These are phyloP conservation scores for Trichoderma atrobrunneum DNA, from an alignment of 2,329 filamentous ascomycete genomes.

Conservation along the genomic window DNA sequence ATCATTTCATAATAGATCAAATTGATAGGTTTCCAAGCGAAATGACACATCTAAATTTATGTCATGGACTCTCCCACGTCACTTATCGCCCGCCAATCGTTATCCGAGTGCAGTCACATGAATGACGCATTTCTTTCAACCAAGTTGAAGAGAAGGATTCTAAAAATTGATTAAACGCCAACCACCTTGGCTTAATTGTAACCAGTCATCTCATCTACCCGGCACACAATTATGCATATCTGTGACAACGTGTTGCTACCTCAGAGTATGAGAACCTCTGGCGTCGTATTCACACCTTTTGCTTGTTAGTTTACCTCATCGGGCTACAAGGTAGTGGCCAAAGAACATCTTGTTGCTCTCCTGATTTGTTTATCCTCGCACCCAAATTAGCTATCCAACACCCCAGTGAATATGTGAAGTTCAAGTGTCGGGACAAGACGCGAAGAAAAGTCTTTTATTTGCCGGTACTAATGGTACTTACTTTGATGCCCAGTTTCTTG, in stretches of 20 bases:
- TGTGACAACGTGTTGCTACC: background rate
- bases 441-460: no score
- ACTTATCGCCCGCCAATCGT: background rate
- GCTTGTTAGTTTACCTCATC: no score
- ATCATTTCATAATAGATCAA: background rate
- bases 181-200: background rate
- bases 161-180: background rate
- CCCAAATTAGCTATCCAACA: no score
- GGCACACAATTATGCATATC: background rate
- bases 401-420: no score
- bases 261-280: background rate
- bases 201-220: background rate
- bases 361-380: no score
- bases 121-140: background rate
- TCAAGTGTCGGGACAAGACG: no score
- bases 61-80: background rate
- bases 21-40: background rate
- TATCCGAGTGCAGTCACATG: background rate
- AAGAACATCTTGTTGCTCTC: no score
- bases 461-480: no score
- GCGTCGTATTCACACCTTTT: background rate
- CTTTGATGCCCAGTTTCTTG: no score
- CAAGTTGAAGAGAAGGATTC: background rate
- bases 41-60: background rate
- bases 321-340: no score